Base-by-base conservation (phyloP, 129 eudicot genomes). In the Kitagawia praeruptora region DNA sequence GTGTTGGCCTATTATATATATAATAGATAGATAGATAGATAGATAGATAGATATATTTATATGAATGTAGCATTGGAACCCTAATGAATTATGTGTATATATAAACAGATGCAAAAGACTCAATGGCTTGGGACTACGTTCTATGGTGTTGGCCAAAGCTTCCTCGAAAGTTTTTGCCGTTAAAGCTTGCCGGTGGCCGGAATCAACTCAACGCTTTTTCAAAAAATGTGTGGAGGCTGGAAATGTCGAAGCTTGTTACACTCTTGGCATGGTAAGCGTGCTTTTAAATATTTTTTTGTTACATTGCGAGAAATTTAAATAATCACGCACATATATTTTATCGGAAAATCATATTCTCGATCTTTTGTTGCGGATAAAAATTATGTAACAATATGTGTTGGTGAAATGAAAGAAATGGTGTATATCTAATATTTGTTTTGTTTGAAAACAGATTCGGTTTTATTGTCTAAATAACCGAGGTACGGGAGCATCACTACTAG, bases 231-330 rank as follows among this genome's bases (percentile, higher is more conserved):
- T 96, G 40, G 97, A 91, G 48, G 84, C 97, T 80, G 98, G 98
- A 84, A 94, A 90, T 80, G 92, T 87, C 74, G 98, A 94, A 77
- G 98, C 98, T 48, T 94, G 88, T 67, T 94, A 84, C 88, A 91
- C 91, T 11, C 92, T 94, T 0, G 98, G 98, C 96, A 94, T 94
- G 98, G 98, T 93, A 15, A 86, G 89, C 0, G 2, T 58, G 40
- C 61, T 40, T 40, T 34, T 34, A 34, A 34, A 66, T 74, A 39
- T n/a, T 31, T 61, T 6, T 61, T 61, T 61, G 16, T 63, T 63
- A 64, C n/a, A n/a, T n/a, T n/a, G n/a, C 39, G 4, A 6, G 12
- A 67, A 34, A 27, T 67, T 27, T 14, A 27, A 67, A 63, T 63
- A 63, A 27, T 63, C 63, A 21, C 10, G 63, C 25, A 19, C 3